Evolutionary conservation across 2,329 filamentous ascomycete genomes (phyloP).

Genomic region (Myriosclerotinia curreyana): DNA sequence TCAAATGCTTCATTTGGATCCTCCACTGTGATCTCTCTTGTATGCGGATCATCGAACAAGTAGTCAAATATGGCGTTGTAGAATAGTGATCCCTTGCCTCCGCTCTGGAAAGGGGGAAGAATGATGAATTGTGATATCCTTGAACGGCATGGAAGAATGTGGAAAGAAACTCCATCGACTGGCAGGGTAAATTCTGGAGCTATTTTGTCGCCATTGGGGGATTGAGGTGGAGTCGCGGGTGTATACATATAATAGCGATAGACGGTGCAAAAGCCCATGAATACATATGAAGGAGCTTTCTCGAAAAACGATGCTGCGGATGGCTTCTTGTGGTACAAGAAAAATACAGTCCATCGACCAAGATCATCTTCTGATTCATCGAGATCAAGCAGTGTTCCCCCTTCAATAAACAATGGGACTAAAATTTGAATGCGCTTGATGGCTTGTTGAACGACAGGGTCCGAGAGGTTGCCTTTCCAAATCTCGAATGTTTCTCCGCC

Average conservation of each 20-base stretch:
- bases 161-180: conserved; percentile 42
- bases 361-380: conserved; percentile 67
- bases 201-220: conserved; percentile 38
- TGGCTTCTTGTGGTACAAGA: conserved; percentile 69
- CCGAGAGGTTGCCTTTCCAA: conserved; percentile 73
- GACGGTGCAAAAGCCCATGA: conserved; percentile 86
- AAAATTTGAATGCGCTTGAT: conserved; percentile 80
- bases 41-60: conserved; percentile 59
- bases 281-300: conserved; percentile 61
- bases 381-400: conserved; percentile 70
- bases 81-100: conserved; percentile 74
- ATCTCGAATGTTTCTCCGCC: conserved; percentile 72
- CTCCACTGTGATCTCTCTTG: conserved; percentile 85
- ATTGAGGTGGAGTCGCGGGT: conserved; percentile 46
- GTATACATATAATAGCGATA: conserved; percentile 77
- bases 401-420: conserved; percentile 86
- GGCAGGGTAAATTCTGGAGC: conserved; percentile 46
- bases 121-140: conserved; percentile 93
- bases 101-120: conserved; percentile 79
- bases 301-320: conserved; percentile 39
- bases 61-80: conserved; percentile 76
- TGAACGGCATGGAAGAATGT: conserved; percentile 69
- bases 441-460: conserved; percentile 66
- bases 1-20: conserved; percentile 89
- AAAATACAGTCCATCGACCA: conserved; percentile 88